Conservation (phyloP, 140 eudicot species). For the Senecio squalidus region DNA sequence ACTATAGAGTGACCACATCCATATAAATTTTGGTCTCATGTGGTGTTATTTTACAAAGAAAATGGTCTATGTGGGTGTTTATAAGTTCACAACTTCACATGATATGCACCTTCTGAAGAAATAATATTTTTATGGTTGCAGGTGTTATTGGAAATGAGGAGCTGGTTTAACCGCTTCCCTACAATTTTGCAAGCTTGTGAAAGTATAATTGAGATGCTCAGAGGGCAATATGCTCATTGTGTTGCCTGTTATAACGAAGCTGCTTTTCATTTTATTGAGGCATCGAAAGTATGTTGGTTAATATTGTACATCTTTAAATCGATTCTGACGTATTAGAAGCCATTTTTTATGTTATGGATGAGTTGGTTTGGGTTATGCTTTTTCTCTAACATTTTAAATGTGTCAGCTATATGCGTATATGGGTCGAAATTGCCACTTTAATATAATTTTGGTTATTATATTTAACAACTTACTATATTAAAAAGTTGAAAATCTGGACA, state of each 20-base stretch:
- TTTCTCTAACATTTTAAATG: too few relatives aligned
- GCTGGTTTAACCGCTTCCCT: conserved; percentile 83
- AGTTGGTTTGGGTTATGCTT: too few relatives aligned
- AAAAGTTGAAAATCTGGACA: too few relatives aligned
- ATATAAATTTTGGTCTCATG: background rate
- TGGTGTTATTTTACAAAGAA: too few relatives aligned
- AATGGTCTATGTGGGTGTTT: background rate
- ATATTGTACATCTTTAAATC: background rate
- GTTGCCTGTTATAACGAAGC: conserved; percentile 87
- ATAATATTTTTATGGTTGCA: conserved; percentile 28
- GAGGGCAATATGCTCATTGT: conserved; percentile 98
- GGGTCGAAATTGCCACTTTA: too few relatives aligned
- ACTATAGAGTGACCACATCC: background rate
- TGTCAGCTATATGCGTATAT: too few relatives aligned
- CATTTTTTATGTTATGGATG: background rate
- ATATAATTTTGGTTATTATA: too few relatives aligned
- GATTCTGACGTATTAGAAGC: background rate
- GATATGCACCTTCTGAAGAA: background rate
- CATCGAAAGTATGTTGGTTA: conserved; percentile 56
- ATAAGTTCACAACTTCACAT: background rate
- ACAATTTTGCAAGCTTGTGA: conserved; percentile 90
- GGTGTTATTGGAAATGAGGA: conserved; percentile 85
- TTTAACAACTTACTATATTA: too few relatives aligned
- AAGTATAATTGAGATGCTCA: conserved; percentile 83
- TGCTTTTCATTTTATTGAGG: conserved; percentile 85